Conservation (phyloP, 1,139 yeast genomes). For the Eremothecium gossypii region DNA sequence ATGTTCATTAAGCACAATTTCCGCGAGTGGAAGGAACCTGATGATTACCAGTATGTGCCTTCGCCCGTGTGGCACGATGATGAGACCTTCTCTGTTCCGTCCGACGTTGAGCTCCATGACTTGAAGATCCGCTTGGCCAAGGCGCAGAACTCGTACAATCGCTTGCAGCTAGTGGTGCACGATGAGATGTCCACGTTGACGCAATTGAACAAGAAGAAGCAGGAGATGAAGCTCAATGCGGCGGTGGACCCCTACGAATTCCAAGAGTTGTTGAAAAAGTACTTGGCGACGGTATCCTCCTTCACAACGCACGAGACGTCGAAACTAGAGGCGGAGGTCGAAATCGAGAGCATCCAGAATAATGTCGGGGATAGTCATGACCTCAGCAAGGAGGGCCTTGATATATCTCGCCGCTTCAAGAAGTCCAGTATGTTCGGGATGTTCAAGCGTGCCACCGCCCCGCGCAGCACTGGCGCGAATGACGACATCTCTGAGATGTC, state of each 20-base stretch:
- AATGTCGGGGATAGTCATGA: constrained; percentile 38
- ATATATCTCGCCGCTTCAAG: constrained; percentile 47
- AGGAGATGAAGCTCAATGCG: constrained; percentile 31
- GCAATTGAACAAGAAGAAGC: constrained; percentile 31
- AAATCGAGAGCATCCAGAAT: constrained; percentile 79
- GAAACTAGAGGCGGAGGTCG: constrained; percentile 72
- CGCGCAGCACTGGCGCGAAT: not conserved
- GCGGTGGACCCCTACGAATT: constrained; percentile 39
- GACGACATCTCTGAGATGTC: constrained; percentile 15
- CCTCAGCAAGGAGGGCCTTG: constrained; percentile 51
- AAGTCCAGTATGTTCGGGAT: constrained; percentile 48
- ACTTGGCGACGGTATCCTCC: constrained; percentile 47
- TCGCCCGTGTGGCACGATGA: constrained; percentile 97
- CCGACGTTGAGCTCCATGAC: constrained; percentile 53
- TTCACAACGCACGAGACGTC: constrained; percentile 67
- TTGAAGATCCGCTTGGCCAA: constrained; percentile 52
- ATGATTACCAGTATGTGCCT: constrained; percentile 76
- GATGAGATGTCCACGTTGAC: constrained; percentile 28
- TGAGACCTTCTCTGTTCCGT: constrained; percentile 56
- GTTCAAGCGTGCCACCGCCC: constrained; percentile 16
- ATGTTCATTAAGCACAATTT: constrained; percentile 90
- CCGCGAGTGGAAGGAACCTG: constrained; percentile 74
- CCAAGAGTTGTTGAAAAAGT: constrained; percentile 44
- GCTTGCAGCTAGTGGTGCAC: constrained; percentile 32
- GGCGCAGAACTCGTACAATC: constrained; percentile 40